Evolutionary conservation across 805 yeast genomes (phyloP).

Genomic region (Metschnikowia gelsemii): DNA sequence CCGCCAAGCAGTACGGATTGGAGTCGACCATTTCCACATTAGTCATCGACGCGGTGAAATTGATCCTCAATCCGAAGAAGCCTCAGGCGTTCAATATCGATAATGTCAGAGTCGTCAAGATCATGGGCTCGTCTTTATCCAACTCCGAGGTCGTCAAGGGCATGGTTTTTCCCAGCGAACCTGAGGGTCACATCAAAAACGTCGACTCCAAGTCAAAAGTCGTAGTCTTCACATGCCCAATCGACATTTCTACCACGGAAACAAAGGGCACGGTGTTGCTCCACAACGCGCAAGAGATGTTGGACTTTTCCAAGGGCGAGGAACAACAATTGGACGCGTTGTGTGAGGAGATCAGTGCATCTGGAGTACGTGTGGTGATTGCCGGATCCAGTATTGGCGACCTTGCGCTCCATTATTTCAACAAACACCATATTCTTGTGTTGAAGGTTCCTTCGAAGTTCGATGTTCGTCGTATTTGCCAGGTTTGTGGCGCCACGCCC

Average conservation of each 20-base stretch:
- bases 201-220: conserved; percentile 67
- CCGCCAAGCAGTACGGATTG: conserved; percentile 89
- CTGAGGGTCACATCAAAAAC: conserved; percentile 85
- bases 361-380: conserved; percentile 84
- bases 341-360: conserved; percentile 75
- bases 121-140: conserved; percentile 84
- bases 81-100: conserved; percentile 81
- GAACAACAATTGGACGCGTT: conserved; percentile 87
- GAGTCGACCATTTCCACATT: conserved; percentile 76
- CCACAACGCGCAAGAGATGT: conserved; percentile 96
- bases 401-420: conserved; percentile 86
- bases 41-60: conserved; percentile 80
- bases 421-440: conserved; percentile 80
- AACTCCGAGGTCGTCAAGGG: conserved; percentile 85
- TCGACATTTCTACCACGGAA: conserved; percentile 95
- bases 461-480: conserved; percentile 87
- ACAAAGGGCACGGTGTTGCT: conserved; percentile 95
- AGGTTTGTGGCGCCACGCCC: conserved; percentile 98
- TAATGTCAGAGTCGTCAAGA: conserved; percentile 90
- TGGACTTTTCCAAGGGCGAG: conserved; percentile 94
- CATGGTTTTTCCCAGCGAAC: conserved; percentile 97
- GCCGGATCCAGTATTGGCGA: conserved; percentile 97
- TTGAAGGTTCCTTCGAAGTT: conserved; percentile 91
- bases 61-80: conserved; percentile 66
- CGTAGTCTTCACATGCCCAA: conserved; percentile 89